phyloP scores from a whole-genome alignment of 1,284 basidiomycete species.

The Ceratorhiza oryzae-sativae region DNA sequence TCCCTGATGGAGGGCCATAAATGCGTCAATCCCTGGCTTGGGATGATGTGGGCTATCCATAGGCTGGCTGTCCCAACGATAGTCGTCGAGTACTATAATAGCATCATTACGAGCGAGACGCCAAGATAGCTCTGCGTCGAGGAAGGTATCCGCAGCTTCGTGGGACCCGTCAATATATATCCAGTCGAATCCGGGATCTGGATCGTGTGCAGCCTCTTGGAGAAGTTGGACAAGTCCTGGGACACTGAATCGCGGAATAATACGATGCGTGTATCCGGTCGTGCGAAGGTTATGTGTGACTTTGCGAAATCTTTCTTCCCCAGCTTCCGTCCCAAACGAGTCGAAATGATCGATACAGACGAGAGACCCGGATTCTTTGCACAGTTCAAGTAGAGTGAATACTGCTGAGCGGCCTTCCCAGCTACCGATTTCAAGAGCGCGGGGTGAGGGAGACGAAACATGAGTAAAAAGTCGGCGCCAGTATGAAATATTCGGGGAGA shows the following conservation, averaged over 20 bases:
- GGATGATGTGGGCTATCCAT: conserved; percentile 62
- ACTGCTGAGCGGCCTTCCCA: conserved; percentile 69
- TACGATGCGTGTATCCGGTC: conserved; percentile 56
- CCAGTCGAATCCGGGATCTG: conserved; percentile 61
- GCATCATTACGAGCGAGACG: conserved; percentile 60
- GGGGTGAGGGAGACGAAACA: conserved; percentile 53
- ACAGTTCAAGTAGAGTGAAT: conserved; percentile 60
- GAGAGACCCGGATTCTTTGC: conserved; percentile 55
- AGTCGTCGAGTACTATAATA: conserved; percentile 66
- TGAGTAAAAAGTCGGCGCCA: conserved; percentile 57
- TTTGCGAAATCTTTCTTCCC: conserved; percentile 56
- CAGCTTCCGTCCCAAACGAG: conserved; percentile 59
- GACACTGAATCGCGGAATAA: conserved; percentile 62
- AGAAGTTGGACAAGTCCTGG: conserved; percentile 60
- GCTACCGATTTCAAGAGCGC: conserved; percentile 65
- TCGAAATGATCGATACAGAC: conserved; percentile 68
- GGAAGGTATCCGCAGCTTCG: conserved; percentile 64
- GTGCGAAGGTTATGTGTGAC: conserved; percentile 58
- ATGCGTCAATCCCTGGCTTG: conserved; percentile 62
- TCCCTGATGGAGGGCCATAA: conserved; percentile 59
- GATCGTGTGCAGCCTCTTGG: conserved; percentile 55
- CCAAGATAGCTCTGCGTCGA: conserved; percentile 67
- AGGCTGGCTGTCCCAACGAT: conserved; percentile 61
- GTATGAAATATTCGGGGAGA: conserved; percentile 55
- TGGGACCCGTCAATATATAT: conserved; percentile 67